Conservation (phyloP, 768 basidiomycete genomes). For the Glaciozyma martinii region DNA sequence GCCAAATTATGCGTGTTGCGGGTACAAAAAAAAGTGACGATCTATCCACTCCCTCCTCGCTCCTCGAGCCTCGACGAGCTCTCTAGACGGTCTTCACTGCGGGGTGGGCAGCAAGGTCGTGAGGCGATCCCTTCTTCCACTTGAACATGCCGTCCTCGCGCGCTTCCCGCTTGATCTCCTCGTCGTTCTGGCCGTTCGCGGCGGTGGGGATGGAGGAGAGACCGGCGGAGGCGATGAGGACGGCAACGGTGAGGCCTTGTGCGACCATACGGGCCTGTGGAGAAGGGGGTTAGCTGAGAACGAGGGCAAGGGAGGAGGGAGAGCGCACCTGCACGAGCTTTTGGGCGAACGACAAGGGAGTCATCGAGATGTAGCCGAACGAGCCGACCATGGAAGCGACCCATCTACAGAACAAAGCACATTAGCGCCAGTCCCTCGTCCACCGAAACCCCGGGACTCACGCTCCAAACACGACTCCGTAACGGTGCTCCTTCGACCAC, state of each 20-base stretch:
- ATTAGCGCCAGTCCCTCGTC: neutral
- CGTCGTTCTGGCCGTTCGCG: slow-evolving; percentile 18
- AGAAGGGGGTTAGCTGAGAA: neutral
- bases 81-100: too few relatives aligned
- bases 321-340: slow-evolving; percentile 34
- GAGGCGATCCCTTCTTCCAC: slow-evolving; percentile 20
- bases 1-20: too few relatives aligned
- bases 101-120: slow-evolving; percentile 3
- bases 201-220: slow-evolving; percentile 29
- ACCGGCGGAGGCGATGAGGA: slow-evolving; percentile 37
- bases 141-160: slow-evolving; percentile 30
- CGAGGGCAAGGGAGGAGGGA: neutral
- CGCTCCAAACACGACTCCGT: slow-evolving; percentile 21
- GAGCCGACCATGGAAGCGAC: slow-evolving; percentile 26
- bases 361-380: slow-evolving; percentile 25
- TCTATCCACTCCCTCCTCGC: too few relatives aligned
- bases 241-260: slow-evolving; percentile 37
- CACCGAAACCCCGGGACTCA: neutral
- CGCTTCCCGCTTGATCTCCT: slow-evolving; percentile 23
- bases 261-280: slow-evolving; percentile 32
- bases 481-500: slow-evolving; percentile 29
- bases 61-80: too few relatives aligned
- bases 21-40: too few relatives aligned
- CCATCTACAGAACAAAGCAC: slow-evolving; percentile 10
- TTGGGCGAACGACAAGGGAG: slow-evolving; percentile 33